phyloP scores from a whole-genome alignment of 352 stramenopile genomes.

The Peronospora tabacina region DNA sequence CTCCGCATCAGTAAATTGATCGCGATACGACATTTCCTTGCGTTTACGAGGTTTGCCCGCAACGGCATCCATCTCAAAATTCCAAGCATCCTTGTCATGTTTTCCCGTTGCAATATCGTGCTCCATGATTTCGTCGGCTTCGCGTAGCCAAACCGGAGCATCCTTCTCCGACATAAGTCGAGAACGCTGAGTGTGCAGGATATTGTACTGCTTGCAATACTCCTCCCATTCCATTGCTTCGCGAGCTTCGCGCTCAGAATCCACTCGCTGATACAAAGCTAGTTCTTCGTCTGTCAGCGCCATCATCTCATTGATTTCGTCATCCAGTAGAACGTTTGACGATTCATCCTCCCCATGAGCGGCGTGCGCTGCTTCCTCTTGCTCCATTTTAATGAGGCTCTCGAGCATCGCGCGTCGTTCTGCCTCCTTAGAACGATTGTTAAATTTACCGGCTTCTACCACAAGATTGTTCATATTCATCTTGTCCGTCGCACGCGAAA shows the following conservation, averaged over 20 bases:
- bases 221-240: constrained; percentile 63
- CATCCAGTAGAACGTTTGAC: constrained; percentile 60
- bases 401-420: constrained; percentile 80
- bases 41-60: constrained; percentile 49
- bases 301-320: constrained; percentile 89
- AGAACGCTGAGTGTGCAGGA: constrained; percentile 35
- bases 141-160: constrained; percentile 62
- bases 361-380: constrained; percentile 67
- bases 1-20: constrained; percentile 80
- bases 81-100: constrained; percentile 54
- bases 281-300: constrained; percentile 81
- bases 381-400: constrained; percentile 86
- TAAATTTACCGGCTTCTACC: constrained; percentile 85
- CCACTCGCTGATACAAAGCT: constrained; percentile 66
- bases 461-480: constrained; percentile 91
- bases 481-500: constrained; percentile 82
- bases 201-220: constrained; percentile 52
- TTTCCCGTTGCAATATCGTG: constrained; percentile 42
- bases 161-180: constrained; percentile 64
- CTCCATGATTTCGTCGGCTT: constrained; percentile 60
- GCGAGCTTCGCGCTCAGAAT: constrained; percentile 50
- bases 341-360: constrained; percentile 56
- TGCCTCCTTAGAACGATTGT: constrained; percentile 81
- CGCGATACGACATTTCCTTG: constrained; percentile 82
- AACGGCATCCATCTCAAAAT: constrained; percentile 49